These are phyloP conservation scores for Annulohypoxylon nitens DNA, from an alignment of 495 filamentous ascomycete genomes.

Conservation along the genomic window DNA sequence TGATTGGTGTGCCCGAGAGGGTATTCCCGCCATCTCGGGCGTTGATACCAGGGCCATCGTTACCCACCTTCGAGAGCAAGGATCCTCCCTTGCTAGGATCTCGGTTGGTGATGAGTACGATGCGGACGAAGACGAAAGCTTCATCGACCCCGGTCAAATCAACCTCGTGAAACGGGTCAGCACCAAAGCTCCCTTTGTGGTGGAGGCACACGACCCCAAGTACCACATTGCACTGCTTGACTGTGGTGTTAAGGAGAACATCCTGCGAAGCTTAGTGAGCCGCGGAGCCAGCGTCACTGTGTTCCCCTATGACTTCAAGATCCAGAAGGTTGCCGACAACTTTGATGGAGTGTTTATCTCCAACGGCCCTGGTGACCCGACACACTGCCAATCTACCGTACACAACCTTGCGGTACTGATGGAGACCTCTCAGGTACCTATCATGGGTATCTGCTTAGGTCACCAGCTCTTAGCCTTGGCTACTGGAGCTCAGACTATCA, in stretches of 20 bases:
- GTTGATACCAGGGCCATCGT: constrained; percentile 98
- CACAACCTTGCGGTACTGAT: constrained; percentile 90
- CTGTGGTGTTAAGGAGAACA: constrained; percentile 99
- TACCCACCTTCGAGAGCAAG: constrained; percentile 93
- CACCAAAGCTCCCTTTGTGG: constrained; percentile 97
- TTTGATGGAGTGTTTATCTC: constrained; percentile 99
- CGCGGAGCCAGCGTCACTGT: constrained; percentile 90
- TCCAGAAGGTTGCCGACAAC: constrained; percentile 97
- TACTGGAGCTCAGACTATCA: constrained; percentile 85
- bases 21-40: constrained; percentile 94
- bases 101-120: constrained; percentile 98
- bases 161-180: constrained; percentile 95
- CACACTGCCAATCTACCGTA: constrained; percentile 92
- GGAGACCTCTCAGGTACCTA: constrained; percentile 88
- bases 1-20: constrained; percentile 95
- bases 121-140: constrained; percentile 97
- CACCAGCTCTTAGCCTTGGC: constrained; percentile 91
- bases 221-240: constrained; percentile 95
- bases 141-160: constrained; percentile 93
- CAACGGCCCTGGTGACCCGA: constrained; percentile 97
- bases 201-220: constrained; percentile 80
- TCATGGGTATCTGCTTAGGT: constrained; percentile 97
- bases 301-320: constrained; percentile 95
- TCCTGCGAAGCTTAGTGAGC: constrained; percentile 89
- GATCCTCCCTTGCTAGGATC: constrained; percentile 94